A percentile compares a stretch with the other conserved stretches of the same genome.
Evolutionary conservation across 371 early-diverging fungal genomes (phyloP).

Genomic region (Mucor sp.): DNA sequence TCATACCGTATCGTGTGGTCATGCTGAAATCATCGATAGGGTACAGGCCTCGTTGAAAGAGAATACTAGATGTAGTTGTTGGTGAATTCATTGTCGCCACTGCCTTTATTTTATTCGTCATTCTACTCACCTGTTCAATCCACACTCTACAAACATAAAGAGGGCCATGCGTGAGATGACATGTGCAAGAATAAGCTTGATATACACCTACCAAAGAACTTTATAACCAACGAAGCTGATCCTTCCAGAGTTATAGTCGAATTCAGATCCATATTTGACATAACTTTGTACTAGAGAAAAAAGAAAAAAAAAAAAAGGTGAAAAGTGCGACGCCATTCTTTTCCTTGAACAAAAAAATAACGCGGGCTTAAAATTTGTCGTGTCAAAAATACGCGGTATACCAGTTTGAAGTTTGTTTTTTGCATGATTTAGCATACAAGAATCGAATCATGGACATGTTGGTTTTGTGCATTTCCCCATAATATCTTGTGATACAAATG

Average conservation of each 20-base stretch:
- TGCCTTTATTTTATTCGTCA: neutral
- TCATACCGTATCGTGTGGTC: constrained; percentile 81
- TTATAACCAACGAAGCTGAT: constrained; percentile 59
- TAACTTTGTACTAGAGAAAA: neutral
- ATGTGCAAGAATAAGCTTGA: neutral
- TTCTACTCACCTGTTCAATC: constrained; percentile 72
- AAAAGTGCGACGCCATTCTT: neutral
- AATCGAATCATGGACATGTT: too few species aligned
- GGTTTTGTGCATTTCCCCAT: too few species aligned
- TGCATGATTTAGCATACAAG: too few species aligned
- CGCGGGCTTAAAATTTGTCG: neutral
- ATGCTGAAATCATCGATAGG: constrained; percentile 85
- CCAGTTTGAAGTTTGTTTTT: too few species aligned
- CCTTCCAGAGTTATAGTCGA: constrained; percentile 1
- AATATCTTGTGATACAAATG: too few species aligned
- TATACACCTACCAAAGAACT: constrained; percentile 79
- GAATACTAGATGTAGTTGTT: constrained; percentile 55
- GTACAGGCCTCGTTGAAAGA: constrained; percentile 90
- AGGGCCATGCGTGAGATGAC: neutral
- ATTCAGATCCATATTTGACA: neutral
- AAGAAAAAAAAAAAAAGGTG: neutral
- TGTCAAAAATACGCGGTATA: neutral
- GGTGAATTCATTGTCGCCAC: neutral
- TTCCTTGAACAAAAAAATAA: neutral
- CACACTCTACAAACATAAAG: constrained; percentile 49